A percentile compares a stretch with the other conserved stretches of the same genome.
phyloP scores from a whole-genome alignment of 2,329 filamentous ascomycete species.

The Epichloe sibirici region DNA sequence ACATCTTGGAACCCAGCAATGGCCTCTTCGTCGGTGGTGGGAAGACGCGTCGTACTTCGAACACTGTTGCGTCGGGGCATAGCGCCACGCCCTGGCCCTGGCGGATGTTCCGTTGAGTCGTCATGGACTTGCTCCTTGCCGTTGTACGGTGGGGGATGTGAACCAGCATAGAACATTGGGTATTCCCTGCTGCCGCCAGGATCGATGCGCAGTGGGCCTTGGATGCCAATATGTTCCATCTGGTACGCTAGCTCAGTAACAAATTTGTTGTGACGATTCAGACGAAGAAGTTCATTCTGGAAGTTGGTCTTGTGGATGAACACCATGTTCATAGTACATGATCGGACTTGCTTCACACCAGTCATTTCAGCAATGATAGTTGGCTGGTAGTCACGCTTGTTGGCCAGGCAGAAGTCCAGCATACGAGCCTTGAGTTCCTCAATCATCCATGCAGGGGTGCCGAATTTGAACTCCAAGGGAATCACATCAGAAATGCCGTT shows the following conservation, averaged over 20 bases:
- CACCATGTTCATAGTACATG: conserved; percentile 78
- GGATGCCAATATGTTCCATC: conserved; percentile 73
- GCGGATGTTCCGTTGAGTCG: conserved; percentile 4
- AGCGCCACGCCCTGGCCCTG: conserved; percentile 6
- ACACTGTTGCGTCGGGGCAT: conserved; percentile 9
- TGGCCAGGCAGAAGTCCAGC: conserved; percentile 66
- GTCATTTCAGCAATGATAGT: conserved; percentile 80
- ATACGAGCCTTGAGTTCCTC: conserved; percentile 69
- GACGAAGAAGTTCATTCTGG: conserved; percentile 85
- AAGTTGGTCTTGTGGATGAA: conserved; percentile 98
- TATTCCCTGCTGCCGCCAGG: conserved; percentile 58
- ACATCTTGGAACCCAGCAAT: conserved; percentile 33
- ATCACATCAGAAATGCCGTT: conserved; percentile 80
- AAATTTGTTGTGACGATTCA: conserved; percentile 87
- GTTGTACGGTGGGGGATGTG: conserved; percentile 21
- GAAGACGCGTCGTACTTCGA: conserved; percentile 5
- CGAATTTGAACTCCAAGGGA: conserved; percentile 75
- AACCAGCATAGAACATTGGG: conserved; percentile 44
- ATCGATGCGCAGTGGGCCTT: conserved; percentile 52
- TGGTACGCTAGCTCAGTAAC: conserved; percentile 82
- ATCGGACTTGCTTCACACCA: conserved; percentile 69
- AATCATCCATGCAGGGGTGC: conserved; percentile 72
- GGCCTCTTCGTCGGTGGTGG: conserved; percentile 19
- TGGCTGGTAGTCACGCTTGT: conserved; percentile 81
- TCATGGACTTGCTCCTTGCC: conserved; percentile 16